Conservation (phyloP, 257 asterid species). For the Gentiana macrophylla region DNA sequence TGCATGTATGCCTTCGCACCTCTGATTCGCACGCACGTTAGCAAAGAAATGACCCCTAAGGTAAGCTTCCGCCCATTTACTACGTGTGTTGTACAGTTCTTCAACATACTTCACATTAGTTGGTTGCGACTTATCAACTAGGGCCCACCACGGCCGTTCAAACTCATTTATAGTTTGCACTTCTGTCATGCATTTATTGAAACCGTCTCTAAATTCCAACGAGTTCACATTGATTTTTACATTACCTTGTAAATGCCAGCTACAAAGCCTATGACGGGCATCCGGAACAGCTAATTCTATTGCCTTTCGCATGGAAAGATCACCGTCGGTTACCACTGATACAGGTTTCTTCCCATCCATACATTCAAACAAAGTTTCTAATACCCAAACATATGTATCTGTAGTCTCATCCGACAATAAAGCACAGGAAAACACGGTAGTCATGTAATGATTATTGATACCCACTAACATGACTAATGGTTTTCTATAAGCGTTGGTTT, state of each 20-base stretch:
- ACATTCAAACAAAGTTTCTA: background rate
- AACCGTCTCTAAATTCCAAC: background rate
- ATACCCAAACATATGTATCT: background rate
- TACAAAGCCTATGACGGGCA: background rate
- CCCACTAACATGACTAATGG: background rate
- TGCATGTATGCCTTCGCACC: too few relatives aligned
- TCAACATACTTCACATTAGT: too few relatives aligned
- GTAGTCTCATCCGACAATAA: background rate
- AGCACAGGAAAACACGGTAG: background rate
- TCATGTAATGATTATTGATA: background rate
- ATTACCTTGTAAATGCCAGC: background rate
- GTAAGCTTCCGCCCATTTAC: too few relatives aligned
- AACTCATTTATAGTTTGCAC: too few relatives aligned
- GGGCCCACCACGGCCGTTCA: too few relatives aligned
- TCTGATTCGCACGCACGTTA: too few relatives aligned
- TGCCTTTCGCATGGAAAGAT: background rate
- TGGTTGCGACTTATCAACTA: too few relatives aligned
- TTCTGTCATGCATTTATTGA: too few relatives aligned
- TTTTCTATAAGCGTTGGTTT: background rate
- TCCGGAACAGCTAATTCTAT: background rate
- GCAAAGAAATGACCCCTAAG: too few relatives aligned
- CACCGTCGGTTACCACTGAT: background rate
- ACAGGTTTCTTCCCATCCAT: background rate
- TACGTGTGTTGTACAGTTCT: too few relatives aligned
- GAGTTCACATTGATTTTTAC: background rate